Base-by-base conservation (phyloP, 352 stramenopile genomes). In the Phytophthora europaea region DNA sequence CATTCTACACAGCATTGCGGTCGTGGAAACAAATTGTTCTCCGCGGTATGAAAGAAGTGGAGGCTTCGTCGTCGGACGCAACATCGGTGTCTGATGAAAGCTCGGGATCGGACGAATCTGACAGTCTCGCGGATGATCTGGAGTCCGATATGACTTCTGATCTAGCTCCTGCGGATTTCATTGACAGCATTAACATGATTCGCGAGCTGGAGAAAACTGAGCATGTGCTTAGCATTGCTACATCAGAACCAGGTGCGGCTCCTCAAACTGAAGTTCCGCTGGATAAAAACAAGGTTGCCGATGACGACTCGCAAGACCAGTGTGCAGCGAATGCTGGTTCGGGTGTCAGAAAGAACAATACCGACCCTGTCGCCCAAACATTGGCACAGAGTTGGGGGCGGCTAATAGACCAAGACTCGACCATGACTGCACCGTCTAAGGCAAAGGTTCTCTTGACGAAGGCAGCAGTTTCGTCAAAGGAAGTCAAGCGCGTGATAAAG, bases 161-260 rank as follows among this genome's bases (percentile, higher is more conserved):
- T 6, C 54, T 57, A 31, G 47, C 15, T 2, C 36, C 52, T 20
- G 23, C 62, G 4, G 62, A 69, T 34, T 33, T 69, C 8, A 69
- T 69, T 9, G 38, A 62, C n/a, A 61, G 7, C 0, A 62, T 62
- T 16, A 56, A 57, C 9, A 55, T 62, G 18, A 51, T 69, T 18
- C 12, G n/a, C 3, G 52, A 50, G 26, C 20, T 69, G 62, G 52
- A 69, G 28, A 8, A 59, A 61, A 55, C 2, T 3, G 10, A 68
- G 16, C 59, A 34, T 18, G 18, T 7, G 6, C n/a, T 13, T 16
- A 23, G 18, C 15, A 33, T n/a, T 28, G 47, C 13, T 4, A 34
- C 38, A 52, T 7, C 48, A 45, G 20, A 59, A 23, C 9, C 31
- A 22, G 6, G 20, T n/a, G n/a, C n/a, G n/a, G n/a, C n/a, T n/a